These are phyloP conservation scores for Suhomyces coccinellae DNA, from an alignment of 1,139 yeast genomes.

Conservation along the genomic window DNA sequence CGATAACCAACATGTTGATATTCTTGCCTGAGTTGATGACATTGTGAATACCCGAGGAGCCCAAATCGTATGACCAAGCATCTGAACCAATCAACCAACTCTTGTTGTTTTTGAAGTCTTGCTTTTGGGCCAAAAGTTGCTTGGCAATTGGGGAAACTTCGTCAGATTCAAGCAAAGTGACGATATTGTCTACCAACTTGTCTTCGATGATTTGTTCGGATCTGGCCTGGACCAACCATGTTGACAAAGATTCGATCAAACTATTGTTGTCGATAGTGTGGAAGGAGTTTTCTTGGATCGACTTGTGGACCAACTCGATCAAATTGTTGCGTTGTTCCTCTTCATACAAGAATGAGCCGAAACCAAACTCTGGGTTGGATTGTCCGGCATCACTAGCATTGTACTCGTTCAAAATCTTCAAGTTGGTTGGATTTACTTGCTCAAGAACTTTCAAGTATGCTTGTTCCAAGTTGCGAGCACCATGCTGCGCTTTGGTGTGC, in stretches of 20 bases:
- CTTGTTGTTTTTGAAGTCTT: constrained; percentile 48
- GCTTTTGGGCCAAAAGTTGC: constrained; percentile 46
- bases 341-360: constrained; percentile 67
- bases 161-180: constrained; percentile 45
- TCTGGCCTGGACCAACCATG: constrained; percentile 59
- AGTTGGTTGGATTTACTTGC: constrained; percentile 59
- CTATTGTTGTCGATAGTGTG: constrained; percentile 45
- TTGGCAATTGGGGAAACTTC: constrained; percentile 39
- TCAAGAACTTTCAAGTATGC: constrained; percentile 75
- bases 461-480: constrained; percentile 61
- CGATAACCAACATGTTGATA: constrained; percentile 82
- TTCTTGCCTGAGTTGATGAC: constrained; percentile 75
- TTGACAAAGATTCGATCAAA: constrained; percentile 59
- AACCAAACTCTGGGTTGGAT: constrained; percentile 82
- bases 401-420: constrained; percentile 60
- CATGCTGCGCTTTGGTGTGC: constrained; percentile 37
- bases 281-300: constrained; percentile 53
- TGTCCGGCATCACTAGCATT: constrained; percentile 41
- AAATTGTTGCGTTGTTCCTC: constrained; percentile 54
- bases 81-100: constrained; percentile 94
- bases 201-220: constrained; percentile 29
- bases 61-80: constrained; percentile 92
- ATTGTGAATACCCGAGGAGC: constrained; percentile 88
- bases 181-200: constrained; percentile 35
- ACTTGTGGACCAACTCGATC: constrained; percentile 46